A percentile compares a stretch with the other conserved stretches of the same genome.
phyloP scores from a whole-genome alignment of 192 early-diverging fungal genomes.

The Mortierella hygrophila region DNA sequence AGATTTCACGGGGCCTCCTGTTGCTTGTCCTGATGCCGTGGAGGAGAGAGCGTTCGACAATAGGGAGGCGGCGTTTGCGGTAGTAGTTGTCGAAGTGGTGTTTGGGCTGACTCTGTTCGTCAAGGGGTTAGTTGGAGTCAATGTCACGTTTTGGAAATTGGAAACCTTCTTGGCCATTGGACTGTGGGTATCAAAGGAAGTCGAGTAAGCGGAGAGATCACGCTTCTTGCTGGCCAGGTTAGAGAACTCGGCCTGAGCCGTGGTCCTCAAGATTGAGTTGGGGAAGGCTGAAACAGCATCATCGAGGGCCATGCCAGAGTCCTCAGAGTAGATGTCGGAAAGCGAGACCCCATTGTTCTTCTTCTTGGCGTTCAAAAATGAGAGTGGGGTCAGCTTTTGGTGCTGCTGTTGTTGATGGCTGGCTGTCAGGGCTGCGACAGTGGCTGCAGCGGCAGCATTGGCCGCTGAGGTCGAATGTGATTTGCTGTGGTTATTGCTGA shows the following conservation, averaged over 20 bases:
- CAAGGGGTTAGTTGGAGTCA: conserved; percentile 13
- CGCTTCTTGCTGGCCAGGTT: conserved; percentile 45
- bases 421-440: conserved; percentile 41
- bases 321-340: conserved; percentile 51
- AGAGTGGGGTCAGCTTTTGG: conserved; percentile 43
- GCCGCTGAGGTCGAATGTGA: conserved; percentile 8
- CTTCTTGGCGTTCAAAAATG: conserved; percentile 37
- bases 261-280: conserved; percentile 45
- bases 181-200: conserved; percentile 53
- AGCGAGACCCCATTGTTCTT: conserved; percentile 42
- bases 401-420: conserved; percentile 35
- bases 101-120: neutral
- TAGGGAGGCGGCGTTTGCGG: neutral
- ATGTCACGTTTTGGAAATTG: conserved; percentile 27
- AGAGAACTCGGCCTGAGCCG: conserved; percentile 40
- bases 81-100: conserved; percentile 1
- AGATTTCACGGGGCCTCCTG: neutral
- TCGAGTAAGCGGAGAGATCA: conserved; percentile 48
- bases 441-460: conserved; percentile 51
- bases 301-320: conserved; percentile 20
- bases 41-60: neutral
- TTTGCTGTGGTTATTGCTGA: neutral
- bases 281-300: conserved; percentile 38
- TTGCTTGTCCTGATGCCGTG: neutral
- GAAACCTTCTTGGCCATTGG: conserved; percentile 49